Evolutionary conservation across 2,329 filamentous ascomycete genomes (phyloP), one percentile per base, ranked within the genome.

Genomic region (Botrytis galanthina): DNA sequence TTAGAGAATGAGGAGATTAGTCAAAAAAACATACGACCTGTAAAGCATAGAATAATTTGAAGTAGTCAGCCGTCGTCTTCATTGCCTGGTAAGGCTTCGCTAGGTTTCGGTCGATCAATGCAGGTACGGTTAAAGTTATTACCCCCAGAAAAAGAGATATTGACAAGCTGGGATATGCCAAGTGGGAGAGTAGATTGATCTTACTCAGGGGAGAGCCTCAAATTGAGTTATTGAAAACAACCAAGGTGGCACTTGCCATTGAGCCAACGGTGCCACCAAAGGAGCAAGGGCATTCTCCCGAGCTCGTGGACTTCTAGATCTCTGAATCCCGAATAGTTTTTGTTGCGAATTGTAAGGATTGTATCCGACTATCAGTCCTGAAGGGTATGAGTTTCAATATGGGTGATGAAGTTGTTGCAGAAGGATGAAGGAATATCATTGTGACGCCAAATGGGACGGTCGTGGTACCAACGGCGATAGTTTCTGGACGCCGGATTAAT

Each of bases 1-100:
- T 42, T 66, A 54, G 46, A 57, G 44, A 66, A 66, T 71, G 70
- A 66, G 70, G 60, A 71, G 46, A 71, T 71, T 57, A 18, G 4
- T 32, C 26, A 66, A 32, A 57, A 57, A 22, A 14, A n/a, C 26
- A 59, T 54, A 69, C 48, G 66, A 59, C 26, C 12, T 14, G 9
- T 10, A 29, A 42, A 22, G 46, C 26, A 67, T 54, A 22, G 26
- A 60, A 57, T 42, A 14, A 35, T 60, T 22, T 70, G 20, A 29
- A 60, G 48, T 44, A 32, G 26, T 16, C 37, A 59, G 39, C 37
- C 37, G n/a, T 60, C 37, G 26, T n/a, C 37, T 51, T 20, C 18
- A 35, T 35, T 44, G 60, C 29, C 46, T 54, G 22, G 12, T 2
- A 67, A 26, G 37, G n/a, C 37, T 44, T 71, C 22, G 70, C 48